Base-by-base conservation (phyloP, 495 filamentous ascomycete species). In the Trichocladium uniseriatum region DNA sequence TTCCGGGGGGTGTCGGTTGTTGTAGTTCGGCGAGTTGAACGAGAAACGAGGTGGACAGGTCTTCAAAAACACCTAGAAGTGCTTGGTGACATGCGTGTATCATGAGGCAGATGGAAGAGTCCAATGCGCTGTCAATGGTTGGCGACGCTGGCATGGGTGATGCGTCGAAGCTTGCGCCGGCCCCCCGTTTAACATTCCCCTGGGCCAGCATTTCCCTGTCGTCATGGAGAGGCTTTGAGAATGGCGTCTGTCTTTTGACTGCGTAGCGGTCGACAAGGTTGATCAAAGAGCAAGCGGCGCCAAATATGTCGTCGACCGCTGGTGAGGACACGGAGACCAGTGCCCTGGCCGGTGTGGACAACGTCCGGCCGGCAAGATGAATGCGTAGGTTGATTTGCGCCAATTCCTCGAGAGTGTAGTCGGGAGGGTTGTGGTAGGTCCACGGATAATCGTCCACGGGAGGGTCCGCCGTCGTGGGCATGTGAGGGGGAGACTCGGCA, bases 211-310 rank as follows among this genome's bases (percentile, higher is more conserved):
- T 13, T 1, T n/a, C 14, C 5, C 15, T n/a, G 6, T 35, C 6
- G 5, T 48, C 13, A 29, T 14, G 24, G 15, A n/a, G 10, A 6
- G 22, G 16, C 10, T 8, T 32, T 1, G 16, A 15, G 9, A 31
- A 6, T 16, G 53, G 15, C 16, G 9, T 18, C 14, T 22, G 16
- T 20, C 35, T 39, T 15, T 29, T n/a, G 1, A 42, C 13, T 0
- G 43, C 43, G 22, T 51, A 50, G 6, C 43, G 24, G 16, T 50
- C 53, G 10, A 53, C 43, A 11, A 56, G 15, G 14, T 37, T 48
- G 38, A 59, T 45, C 16, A 59, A 34, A 1, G 49, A 56, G 43
- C 43, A 53, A n/a, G 41, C 46, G 20, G 46, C 46, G 7, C 53
- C 50, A 15, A 56, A 51, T 1, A 53, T 10, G 13, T 59, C 50